Conservation (phyloP, 768 basidiomycete species). For the Mycena amicta region DNA sequence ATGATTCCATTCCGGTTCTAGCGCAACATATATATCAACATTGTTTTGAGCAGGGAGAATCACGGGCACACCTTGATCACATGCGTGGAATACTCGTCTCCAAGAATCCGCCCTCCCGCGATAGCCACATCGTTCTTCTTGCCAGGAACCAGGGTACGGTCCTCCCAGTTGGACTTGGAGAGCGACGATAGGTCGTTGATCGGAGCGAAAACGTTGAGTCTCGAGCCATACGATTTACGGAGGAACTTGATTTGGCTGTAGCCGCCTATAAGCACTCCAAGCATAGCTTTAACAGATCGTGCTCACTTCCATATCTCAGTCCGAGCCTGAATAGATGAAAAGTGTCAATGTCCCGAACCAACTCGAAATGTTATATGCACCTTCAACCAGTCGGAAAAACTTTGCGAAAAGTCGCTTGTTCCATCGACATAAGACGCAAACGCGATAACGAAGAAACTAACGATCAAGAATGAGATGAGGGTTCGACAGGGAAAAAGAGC, state of each 20-base stretch:
- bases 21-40: conserved; percentile 1
- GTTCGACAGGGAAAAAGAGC: background rate
- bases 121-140: conserved; percentile 75
- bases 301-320: conserved; percentile 93
- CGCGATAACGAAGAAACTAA: conserved; percentile 90
- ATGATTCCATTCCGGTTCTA: conserved; percentile 94
- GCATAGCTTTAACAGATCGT: background rate
- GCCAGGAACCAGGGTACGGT: conserved; percentile 61
- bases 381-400: conserved; percentile 88
- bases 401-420: conserved; percentile 59
- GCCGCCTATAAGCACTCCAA: background rate
- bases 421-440: conserved; percentile 87
- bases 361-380: no score
- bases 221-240: conserved; percentile 77
- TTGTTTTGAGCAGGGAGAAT: background rate
- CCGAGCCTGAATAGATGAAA: conserved; percentile 57
- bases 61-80: conserved; percentile 74
- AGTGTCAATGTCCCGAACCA: no score
- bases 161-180: conserved; percentile 67
- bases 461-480: background rate
- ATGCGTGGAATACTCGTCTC: conserved; percentile 94
- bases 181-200: conserved; percentile 84
- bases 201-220: conserved; percentile 89
- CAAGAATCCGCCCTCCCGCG: conserved; percentile 81
- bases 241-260: conserved; percentile 83